These are phyloP conservation scores for Geotrichum macrosporum DNA, from an alignment of 1,139 yeast species.

Conservation along the genomic window DNA sequence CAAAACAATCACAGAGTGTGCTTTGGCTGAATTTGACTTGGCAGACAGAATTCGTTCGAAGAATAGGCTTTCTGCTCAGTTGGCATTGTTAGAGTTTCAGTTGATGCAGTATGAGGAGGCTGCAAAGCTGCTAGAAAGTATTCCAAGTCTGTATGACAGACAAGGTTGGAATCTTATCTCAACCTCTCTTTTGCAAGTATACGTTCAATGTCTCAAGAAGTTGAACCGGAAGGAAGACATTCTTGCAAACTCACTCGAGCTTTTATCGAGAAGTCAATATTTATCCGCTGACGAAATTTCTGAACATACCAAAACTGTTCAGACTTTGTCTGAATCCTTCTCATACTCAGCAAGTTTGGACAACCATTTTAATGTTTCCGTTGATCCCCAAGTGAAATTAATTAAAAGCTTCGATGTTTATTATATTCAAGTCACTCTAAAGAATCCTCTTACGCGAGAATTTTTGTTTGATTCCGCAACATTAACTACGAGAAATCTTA, in stretches of 20 bases:
- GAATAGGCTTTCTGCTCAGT: slow-evolving; percentile 73
- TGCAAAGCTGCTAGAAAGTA: slow-evolving; percentile 56
- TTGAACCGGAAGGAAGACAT: slow-evolving; percentile 34
- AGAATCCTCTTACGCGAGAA: slow-evolving; percentile 18
- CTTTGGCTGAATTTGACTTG: slow-evolving; percentile 46
- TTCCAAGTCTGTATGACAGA: slow-evolving; percentile 61
- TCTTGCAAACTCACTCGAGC: slow-evolving; percentile 32
- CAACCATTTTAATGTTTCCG: slow-evolving; percentile 15
- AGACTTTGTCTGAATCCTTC: slow-evolving; percentile 18
- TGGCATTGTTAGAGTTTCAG: slow-evolving; percentile 66
- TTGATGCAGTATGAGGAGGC: slow-evolving; percentile 57
- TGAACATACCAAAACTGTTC: slow-evolving; percentile 25
- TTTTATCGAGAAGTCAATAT: slow-evolving; percentile 31
- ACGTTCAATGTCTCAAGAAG: slow-evolving; percentile 62
- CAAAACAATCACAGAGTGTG: slow-evolving; percentile 43
- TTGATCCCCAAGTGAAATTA: slow-evolving; percentile 16
- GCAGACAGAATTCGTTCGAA: slow-evolving; percentile 58
- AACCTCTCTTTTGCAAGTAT: slow-evolving; percentile 56
- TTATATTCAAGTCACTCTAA: slow-evolving; percentile 18
- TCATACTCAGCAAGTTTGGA: slow-evolving; percentile 17
- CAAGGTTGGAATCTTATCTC: slow-evolving; percentile 62
- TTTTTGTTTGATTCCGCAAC: slow-evolving; percentile 20
- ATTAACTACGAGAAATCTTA: slow-evolving; percentile 18
- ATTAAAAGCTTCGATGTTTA: slow-evolving; percentile 14
- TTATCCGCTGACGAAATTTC: slow-evolving; percentile 24